Conservation (phyloP, 2,329 filamentous ascomycete species). For the Ophiobolus disseminans region DNA sequence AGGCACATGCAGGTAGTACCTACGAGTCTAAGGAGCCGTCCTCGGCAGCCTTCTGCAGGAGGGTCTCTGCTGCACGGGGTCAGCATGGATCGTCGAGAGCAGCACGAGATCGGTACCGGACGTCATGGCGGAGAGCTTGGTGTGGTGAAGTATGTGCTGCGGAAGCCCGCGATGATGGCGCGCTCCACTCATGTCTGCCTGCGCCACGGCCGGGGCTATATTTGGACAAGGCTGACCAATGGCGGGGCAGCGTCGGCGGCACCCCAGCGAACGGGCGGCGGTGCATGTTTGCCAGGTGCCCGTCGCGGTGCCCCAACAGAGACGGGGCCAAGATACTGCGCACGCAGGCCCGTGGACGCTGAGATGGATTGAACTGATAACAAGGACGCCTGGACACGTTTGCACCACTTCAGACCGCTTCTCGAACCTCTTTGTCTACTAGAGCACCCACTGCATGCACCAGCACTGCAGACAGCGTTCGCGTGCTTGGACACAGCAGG, state of each 20-base stretch:
- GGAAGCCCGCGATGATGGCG: conserved; percentile 13
- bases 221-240: conserved; percentile 16
- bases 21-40: conserved; percentile 67
- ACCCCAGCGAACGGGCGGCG: not conserved
- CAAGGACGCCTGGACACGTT: not conserved
- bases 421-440: not conserved
- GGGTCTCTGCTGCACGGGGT: conserved; percentile 52
- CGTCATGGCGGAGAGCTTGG: conserved; percentile 24
- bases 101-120: conserved; percentile 15
- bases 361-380: conserved; percentile 1
- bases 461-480: not conserved
- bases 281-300: no score
- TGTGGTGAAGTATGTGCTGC: conserved; percentile 4
- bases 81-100: conserved; percentile 20
- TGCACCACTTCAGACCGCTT: conserved; percentile 3
- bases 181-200: conserved; percentile 9
- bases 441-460: not conserved
- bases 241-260: not conserved
- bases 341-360: not conserved
- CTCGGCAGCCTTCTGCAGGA: conserved; percentile 63
- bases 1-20: conserved; percentile 31
- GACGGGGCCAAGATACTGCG: not conserved
- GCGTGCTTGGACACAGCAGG: not conserved
- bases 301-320: not conserved
- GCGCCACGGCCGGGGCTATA: conserved; percentile 17